Percentiles rank a stretch among this genome's conserved stretches.
Conservation (phyloP, 441 rosid species). For the Raphanus hybrid region DNA sequence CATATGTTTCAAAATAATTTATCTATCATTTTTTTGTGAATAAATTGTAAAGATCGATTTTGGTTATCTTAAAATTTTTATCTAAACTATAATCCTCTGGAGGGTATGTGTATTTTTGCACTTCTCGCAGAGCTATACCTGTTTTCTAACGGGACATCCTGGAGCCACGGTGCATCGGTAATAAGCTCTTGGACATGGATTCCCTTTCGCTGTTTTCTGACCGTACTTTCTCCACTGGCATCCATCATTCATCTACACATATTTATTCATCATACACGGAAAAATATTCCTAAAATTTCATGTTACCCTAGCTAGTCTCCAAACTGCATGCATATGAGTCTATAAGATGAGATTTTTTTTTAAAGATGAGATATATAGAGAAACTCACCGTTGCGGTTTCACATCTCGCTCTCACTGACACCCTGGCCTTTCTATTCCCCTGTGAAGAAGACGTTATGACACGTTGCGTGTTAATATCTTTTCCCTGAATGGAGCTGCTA, state of each 20-base stretch:
- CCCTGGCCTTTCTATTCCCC: conserved; percentile 80
- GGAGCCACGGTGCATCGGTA: conserved; percentile 90
- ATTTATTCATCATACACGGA: not conserved
- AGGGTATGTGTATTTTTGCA: conserved; percentile 1
- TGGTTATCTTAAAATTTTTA: not conserved
- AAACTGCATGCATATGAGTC: not conserved
- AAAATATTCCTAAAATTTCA: not conserved
- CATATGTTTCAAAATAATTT: too few relatives aligned
- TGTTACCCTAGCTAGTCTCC: not conserved
- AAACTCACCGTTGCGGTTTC: conserved; percentile 75
- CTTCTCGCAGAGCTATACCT: conserved; percentile 45
- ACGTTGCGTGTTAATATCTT: conserved; percentile 47
- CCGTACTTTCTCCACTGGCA: conserved; percentile 99
- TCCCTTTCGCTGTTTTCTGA: conserved; percentile 93
- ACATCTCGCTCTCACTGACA: conserved; percentile 88
- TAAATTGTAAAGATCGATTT: not conserved
- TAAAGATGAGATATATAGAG: not conserved
- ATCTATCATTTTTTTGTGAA: too few relatives aligned
- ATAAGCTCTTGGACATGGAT: conserved; percentile 96
- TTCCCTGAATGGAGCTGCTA: conserved; percentile 30
- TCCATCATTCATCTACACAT: conserved; percentile 84
- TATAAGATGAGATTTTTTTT: not conserved
- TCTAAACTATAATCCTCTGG: not conserved
- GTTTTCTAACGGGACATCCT: conserved; percentile 91
- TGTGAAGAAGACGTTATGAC: conserved; percentile 48